Conservation (phyloP, 2,329 filamentous ascomycete species). For the Neoarthrinium moseri region DNA sequence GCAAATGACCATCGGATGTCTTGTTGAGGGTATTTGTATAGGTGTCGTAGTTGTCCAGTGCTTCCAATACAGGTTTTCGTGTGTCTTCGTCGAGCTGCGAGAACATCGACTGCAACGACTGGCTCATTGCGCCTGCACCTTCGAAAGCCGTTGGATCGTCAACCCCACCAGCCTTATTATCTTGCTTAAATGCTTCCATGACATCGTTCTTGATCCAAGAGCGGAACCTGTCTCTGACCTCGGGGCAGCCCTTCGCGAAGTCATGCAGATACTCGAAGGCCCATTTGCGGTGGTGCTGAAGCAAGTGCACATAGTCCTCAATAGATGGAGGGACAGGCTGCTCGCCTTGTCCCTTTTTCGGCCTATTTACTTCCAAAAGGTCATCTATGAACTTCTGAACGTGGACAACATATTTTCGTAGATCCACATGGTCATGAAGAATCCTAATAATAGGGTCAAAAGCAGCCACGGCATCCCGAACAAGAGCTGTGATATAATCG, state of each 20-base stretch:
- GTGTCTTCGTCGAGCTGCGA: slow-evolving; percentile 43
- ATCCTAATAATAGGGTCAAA: slow-evolving; percentile 74
- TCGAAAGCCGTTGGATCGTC: slow-evolving; percentile 11
- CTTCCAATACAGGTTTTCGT: slow-evolving; percentile 42
- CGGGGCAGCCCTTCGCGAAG: slow-evolving; percentile 65
- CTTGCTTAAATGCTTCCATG: slow-evolving; percentile 46
- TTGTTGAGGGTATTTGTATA: slow-evolving; percentile 58
- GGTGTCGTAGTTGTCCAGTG: slow-evolving; percentile 57
- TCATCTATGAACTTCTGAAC: slow-evolving; percentile 69
- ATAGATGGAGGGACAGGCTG: slow-evolving; percentile 55
- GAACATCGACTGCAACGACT: slow-evolving; percentile 41
- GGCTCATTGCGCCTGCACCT: slow-evolving; percentile 32
- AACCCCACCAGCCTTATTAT: background rate
- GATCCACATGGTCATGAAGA: slow-evolving; percentile 69
- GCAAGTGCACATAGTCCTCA: slow-evolving; percentile 68
- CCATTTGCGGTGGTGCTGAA: slow-evolving; percentile 62
- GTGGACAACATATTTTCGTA: slow-evolving; percentile 67
- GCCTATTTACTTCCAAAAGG: slow-evolving; percentile 60
- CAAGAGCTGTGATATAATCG: slow-evolving; percentile 68
- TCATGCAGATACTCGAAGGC: slow-evolving; percentile 72
- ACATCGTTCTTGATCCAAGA: slow-evolving; percentile 59
- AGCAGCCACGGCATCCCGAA: slow-evolving; percentile 63
- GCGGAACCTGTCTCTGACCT: slow-evolving; percentile 60
- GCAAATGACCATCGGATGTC: slow-evolving; percentile 54
- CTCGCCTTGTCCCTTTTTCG: slow-evolving; percentile 31